These are phyloP conservation scores for Somion occarium DNA, from an alignment of 1,284 basidiomycete genomes.

Conservation along the genomic window DNA sequence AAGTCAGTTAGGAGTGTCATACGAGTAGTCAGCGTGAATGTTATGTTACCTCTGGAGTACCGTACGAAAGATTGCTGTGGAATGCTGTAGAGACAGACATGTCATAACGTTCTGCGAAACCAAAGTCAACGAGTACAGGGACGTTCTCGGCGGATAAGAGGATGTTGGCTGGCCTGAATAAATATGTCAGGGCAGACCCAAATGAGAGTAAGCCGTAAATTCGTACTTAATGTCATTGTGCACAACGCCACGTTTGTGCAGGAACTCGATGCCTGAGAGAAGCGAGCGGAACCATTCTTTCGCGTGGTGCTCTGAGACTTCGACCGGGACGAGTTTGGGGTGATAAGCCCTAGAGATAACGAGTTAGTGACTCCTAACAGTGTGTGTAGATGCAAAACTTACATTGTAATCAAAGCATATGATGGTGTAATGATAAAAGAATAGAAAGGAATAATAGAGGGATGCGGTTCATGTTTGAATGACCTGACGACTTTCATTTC, in stretches of 20 bases:
- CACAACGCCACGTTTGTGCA: slow-evolving; percentile 83
- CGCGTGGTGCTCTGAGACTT: slow-evolving; percentile 74
- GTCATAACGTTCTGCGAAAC: slow-evolving; percentile 84
- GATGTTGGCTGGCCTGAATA: slow-evolving; percentile 78
- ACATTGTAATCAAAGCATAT: slow-evolving; percentile 87
- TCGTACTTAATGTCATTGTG: slow-evolving; percentile 95
- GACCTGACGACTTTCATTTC: slow-evolving; percentile 90
- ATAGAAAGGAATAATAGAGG: slow-evolving; percentile 87
- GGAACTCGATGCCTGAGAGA: slow-evolving; percentile 83
- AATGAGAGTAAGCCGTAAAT: slow-evolving; percentile 26
- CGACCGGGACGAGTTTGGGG: slow-evolving; percentile 76
- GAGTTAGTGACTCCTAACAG: slow-evolving; percentile 18
- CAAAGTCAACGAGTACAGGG: slow-evolving; percentile 88
- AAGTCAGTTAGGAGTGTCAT: not conserved
- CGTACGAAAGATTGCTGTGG: slow-evolving; percentile 80
- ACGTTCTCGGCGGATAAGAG: slow-evolving; percentile 69
- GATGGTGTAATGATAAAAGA: slow-evolving; percentile 90
- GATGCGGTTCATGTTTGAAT: slow-evolving; percentile 80
- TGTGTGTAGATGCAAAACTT: slow-evolving; percentile 28
- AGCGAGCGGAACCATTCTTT: slow-evolving; percentile 81
- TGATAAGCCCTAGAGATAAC: slow-evolving; percentile 58
- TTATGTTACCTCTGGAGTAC: slow-evolving; percentile 74
- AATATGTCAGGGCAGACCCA: slow-evolving; percentile 2
- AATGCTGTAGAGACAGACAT: slow-evolving; percentile 59
- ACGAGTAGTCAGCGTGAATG: not conserved